Conservation (phyloP, 2,329 filamentous ascomycete genomes). For the Gliomastix tumulicola region DNA sequence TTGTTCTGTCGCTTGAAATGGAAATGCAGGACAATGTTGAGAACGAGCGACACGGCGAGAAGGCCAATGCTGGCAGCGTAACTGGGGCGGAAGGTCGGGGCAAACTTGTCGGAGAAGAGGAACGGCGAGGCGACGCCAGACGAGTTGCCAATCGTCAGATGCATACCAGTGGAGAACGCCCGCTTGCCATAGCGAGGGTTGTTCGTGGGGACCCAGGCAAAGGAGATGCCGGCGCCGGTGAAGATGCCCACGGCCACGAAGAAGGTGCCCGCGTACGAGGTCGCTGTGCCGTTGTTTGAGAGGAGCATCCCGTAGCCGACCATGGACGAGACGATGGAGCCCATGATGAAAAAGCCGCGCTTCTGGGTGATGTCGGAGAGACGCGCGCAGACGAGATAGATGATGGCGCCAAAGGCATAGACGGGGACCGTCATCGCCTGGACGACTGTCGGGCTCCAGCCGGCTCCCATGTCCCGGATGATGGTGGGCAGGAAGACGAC, state of each 20-base stretch:
- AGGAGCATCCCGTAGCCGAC: constrained; percentile 76
- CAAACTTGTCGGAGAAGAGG: constrained; percentile 60
- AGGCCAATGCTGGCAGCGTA: constrained; percentile 68
- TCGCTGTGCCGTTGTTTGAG: constrained; percentile 50
- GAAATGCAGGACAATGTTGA: constrained; percentile 16
- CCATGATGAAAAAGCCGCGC: constrained; percentile 76
- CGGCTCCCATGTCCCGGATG: constrained; percentile 46
- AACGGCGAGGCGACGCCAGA: constrained; percentile 82
- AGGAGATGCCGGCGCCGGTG: constrained; percentile 77
- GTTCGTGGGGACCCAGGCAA: constrained; percentile 85
- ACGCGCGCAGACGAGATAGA: constrained; percentile 42
- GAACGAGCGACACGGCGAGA: constrained; percentile 23
- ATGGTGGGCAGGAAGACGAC: constrained; percentile 76
- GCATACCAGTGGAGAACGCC: constrained; percentile 77
- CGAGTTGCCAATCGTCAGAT: constrained; percentile 89
- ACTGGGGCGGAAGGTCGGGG: constrained; percentile 62
- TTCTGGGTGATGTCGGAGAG: constrained; percentile 67
- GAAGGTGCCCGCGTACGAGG: constrained; percentile 80
- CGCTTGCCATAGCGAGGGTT: constrained; percentile 87
- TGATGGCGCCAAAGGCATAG: constrained; percentile 26
- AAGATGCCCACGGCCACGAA: constrained; percentile 84
- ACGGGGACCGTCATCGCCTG: constrained; percentile 40
- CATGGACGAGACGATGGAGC: constrained; percentile 62
- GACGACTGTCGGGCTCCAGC: constrained; percentile 19
- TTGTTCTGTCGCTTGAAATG: constrained; percentile 26